Evolutionary conservation across 179 eudicot genomes (phyloP).

Genomic region (Sideroxylon spinosum): DNA sequence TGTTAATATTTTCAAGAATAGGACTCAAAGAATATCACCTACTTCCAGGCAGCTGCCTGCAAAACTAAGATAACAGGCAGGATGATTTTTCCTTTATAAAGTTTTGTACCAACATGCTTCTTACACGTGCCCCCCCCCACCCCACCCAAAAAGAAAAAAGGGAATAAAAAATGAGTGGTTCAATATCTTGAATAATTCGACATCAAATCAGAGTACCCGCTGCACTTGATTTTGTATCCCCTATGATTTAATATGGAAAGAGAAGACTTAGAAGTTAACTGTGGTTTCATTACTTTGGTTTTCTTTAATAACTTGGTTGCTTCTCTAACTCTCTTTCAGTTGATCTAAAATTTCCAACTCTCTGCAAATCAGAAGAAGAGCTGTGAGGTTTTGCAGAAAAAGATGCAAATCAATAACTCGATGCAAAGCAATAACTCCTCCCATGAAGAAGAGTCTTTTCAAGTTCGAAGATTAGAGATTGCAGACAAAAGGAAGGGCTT

Average conservation of each 20-base stretch:
- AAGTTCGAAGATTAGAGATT: conserved; percentile 60
- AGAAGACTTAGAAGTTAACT: not conserved
- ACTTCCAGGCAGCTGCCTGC: not conserved
- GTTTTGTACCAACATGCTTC: too few relatives aligned
- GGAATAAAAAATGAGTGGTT: not conserved
- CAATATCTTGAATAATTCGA: not conserved
- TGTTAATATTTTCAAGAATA: not conserved
- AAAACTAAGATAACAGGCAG: not conserved
- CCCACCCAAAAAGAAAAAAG: too few relatives aligned
- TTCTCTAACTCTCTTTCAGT: not conserved
- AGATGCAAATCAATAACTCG: conserved; percentile 28
- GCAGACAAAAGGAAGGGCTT: conserved; percentile 77
- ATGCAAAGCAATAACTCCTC: conserved; percentile 28
- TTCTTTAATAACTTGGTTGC: not conserved
- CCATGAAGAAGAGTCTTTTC: conserved; percentile 25
- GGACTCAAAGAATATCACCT: not conserved
- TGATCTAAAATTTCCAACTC: not conserved
- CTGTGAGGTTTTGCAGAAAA: conserved; percentile 3
- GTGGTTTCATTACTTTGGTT: not conserved
- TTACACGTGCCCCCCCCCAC: too few relatives aligned
- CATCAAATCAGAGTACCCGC: not conserved
- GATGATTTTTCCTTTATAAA: too few relatives aligned
- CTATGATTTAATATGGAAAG: not conserved
- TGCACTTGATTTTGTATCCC: not conserved
- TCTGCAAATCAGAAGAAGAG: not conserved